phyloP scores from a whole-genome alignment of 2,329 filamentous ascomycete species.

The Pseudogymnoascus sp. region DNA sequence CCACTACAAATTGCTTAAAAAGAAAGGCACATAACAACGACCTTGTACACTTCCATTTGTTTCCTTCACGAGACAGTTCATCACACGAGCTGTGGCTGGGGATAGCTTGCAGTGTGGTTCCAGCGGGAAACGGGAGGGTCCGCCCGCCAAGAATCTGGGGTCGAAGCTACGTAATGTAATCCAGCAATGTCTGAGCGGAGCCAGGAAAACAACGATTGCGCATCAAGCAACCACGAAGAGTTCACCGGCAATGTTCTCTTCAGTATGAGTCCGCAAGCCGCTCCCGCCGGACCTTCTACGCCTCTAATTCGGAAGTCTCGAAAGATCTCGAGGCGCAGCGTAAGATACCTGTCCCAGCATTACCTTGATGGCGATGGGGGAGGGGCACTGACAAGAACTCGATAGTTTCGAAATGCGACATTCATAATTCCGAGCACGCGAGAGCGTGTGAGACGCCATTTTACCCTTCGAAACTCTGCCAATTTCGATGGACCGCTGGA shows the following conservation, averaged over 20 bases:
- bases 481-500: slow-evolving; percentile 22
- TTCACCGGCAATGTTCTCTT: slow-evolving; percentile 5
- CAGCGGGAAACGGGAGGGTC: not conserved
- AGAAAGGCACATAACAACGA: not conserved
- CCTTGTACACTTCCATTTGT: not conserved
- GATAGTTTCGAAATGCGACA: slow-evolving; percentile 72
- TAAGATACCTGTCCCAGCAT: slow-evolving; percentile 19
- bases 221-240: not conserved
- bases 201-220: not conserved
- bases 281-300: slow-evolving; percentile 24
- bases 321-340: slow-evolving; percentile 24
- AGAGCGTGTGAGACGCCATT: slow-evolving; percentile 72
- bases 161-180: not conserved
- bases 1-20: not conserved
- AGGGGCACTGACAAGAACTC: not conserved
- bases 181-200: not conserved
- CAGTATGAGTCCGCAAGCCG: slow-evolving; percentile 29
- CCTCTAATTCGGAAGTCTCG: slow-evolving; percentile 21
- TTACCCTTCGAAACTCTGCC: slow-evolving; percentile 62
- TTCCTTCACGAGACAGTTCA: not conserved
- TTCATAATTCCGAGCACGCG: slow-evolving; percentile 83
- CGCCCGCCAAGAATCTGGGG: slow-evolving; percentile 6
- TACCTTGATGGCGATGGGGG: slow-evolving; percentile 33
- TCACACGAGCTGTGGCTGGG: not conserved
- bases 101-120: not conserved